phyloP scores from a whole-genome alignment of 2,329 filamentous ascomycete genomes.

The Aspergillus pseudoterreus region DNA sequence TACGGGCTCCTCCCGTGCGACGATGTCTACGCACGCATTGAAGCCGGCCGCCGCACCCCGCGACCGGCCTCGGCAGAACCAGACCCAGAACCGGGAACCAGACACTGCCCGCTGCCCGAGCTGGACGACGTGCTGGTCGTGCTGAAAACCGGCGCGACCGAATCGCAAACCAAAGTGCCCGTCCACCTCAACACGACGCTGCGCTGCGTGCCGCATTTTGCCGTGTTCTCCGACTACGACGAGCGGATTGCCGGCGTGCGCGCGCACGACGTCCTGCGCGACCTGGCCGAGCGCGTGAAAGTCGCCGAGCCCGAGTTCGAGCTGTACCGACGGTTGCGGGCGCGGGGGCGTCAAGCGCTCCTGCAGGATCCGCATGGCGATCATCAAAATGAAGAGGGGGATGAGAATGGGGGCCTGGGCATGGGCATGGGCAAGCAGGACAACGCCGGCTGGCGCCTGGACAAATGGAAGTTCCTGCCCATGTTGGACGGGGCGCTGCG shows the following conservation, averaged over 20 bases:
- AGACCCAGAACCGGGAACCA: too few species aligned
- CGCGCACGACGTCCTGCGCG: constrained; percentile 23
- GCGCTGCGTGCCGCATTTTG: constrained; percentile 25
- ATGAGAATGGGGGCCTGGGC: too few species aligned
- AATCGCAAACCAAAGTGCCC: constrained; percentile 25
- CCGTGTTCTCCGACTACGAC: constrained; percentile 28
- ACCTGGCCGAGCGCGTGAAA: constrained; percentile 12
- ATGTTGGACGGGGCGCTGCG: constrained; percentile 48
- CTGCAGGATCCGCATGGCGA: not conserved
- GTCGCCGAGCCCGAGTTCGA: constrained; percentile 8
- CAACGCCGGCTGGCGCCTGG: constrained; percentile 45
- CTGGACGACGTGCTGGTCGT: constrained; percentile 26
- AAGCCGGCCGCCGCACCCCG: too few species aligned
- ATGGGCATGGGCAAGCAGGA: constrained; percentile 18
- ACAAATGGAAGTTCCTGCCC: constrained; percentile 56
- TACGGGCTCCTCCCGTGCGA: too few species aligned
- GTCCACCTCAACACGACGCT: constrained; percentile 26
- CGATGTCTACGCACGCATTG: too few species aligned
- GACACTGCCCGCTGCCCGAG: not conserved
- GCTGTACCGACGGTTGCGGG: constrained; percentile 39
- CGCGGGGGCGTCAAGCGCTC: constrained; percentile 36
- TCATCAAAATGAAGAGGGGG: constrained; percentile 16
- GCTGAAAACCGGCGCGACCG: constrained; percentile 27
- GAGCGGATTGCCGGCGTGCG: constrained; percentile 24
- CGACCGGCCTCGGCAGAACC: too few species aligned